Evolutionary conservation across 305 asterid species (phyloP).

Genomic region (Fraxinus sp.): DNA sequence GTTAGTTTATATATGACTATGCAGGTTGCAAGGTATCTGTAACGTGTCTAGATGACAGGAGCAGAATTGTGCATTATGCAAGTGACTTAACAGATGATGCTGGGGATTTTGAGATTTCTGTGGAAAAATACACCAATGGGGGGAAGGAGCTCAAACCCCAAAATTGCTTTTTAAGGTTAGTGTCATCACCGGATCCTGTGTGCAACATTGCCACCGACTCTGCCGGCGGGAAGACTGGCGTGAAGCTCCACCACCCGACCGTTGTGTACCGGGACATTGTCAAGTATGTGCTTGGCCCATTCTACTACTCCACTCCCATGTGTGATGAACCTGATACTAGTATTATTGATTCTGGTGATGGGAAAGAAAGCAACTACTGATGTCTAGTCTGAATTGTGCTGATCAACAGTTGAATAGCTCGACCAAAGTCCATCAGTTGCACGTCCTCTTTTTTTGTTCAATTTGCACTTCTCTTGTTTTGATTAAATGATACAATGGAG

Average conservation of each 20-base stretch:
- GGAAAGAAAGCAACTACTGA: constrained; percentile 37
- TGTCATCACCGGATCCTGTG: constrained; percentile 77
- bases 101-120: constrained; percentile 53
- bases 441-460: background rate
- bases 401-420: background rate
- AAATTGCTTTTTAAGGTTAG: constrained; percentile 64
- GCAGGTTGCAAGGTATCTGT: constrained; percentile 74
- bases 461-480: background rate
- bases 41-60: constrained; percentile 69
- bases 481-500: background rate
- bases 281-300: constrained; percentile 59
- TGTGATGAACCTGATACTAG: constrained; percentile 77
- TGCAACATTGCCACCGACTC: constrained; percentile 79
- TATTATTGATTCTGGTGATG: constrained; percentile 29
- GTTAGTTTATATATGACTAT: background rate
- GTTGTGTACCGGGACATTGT: constrained; percentile 55
- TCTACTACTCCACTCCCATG: constrained; percentile 87
- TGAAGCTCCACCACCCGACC: constrained; percentile 62
- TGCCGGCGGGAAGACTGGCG: constrained; percentile 72
- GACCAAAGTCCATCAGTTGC: background rate
- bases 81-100: constrained; percentile 69
- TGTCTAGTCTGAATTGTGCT: background rate
- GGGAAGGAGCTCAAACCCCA: constrained; percentile 56
- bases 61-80: constrained; percentile 61
- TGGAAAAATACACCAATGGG: constrained; percentile 43